phyloP scores from a whole-genome alignment of 176 grass and related monocot species.

The Raddia guianensis region DNA sequence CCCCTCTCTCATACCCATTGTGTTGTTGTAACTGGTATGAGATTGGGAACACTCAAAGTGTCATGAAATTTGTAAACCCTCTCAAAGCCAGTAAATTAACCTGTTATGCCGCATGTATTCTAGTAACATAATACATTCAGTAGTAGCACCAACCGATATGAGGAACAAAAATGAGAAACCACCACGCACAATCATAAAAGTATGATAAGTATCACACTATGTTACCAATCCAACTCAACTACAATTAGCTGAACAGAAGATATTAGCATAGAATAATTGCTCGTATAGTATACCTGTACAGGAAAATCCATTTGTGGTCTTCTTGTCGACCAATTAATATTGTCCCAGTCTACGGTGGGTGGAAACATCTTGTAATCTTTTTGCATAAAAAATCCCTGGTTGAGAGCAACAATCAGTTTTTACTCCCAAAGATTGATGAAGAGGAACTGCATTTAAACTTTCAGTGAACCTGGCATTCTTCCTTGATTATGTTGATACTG shows the following conservation, averaged over 20 bases:
- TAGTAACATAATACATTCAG: neutral
- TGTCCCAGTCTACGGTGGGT: slow-evolving; percentile 85
- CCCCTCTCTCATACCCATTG: too few species aligned
- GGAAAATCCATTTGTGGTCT: slow-evolving; percentile 93
- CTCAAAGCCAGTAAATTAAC: neutral
- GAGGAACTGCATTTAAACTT: slow-evolving; percentile 23
- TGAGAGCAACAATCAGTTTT: slow-evolving; percentile 41
- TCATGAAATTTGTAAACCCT: neutral
- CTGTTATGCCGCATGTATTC: neutral
- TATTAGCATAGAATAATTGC: slow-evolving; percentile 11
- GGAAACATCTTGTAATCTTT: slow-evolving; percentile 99
- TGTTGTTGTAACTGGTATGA: too few species aligned
- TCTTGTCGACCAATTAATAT: slow-evolving; percentile 83
- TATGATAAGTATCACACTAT: neutral
- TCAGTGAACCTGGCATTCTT: slow-evolving; percentile 85
- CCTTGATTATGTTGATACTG: slow-evolving; percentile 67
- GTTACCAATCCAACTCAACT: slow-evolving; percentile 10
- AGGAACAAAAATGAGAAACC: neutral
- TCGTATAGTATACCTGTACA: slow-evolving; percentile 65
- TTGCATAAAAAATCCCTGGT: slow-evolving; percentile 83
- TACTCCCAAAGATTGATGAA: slow-evolving; percentile 21
- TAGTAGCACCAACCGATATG: neutral
- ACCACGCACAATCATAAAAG: neutral
- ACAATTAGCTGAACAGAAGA: slow-evolving; percentile 1
- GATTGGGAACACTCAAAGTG: neutral